Percentiles rank a stretch among this genome's conserved stretches.
Conservation (phyloP, 345 rosid species). For the Pugionium cornutum region DNA sequence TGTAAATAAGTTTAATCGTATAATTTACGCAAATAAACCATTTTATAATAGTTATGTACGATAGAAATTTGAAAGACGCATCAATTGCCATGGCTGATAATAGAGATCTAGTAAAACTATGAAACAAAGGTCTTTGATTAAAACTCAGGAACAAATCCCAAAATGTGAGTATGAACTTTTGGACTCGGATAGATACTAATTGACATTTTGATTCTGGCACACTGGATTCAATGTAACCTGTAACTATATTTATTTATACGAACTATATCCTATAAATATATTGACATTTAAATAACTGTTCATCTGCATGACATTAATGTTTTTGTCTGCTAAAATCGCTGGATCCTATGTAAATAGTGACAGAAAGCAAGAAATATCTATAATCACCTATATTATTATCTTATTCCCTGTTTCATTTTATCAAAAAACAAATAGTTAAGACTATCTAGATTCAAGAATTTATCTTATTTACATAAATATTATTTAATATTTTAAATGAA, state of each 20-base stretch:
- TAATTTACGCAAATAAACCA: no score
- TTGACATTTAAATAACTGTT: slow-evolving; percentile 13
- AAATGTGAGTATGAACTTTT: slow-evolving; percentile 39
- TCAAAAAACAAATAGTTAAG: no score
- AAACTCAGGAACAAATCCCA: slow-evolving; percentile 13
- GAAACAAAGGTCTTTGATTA: neutral
- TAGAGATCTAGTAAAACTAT: neutral
- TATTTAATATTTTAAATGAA: no score
- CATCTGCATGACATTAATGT: slow-evolving; percentile 19
- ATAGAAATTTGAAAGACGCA: neutral
- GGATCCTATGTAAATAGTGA: slow-evolving; percentile 39
- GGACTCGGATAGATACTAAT: slow-evolving; percentile 21
- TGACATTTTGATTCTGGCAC: slow-evolving; percentile 22
- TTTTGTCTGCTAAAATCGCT: slow-evolving; percentile 18
- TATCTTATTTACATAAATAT: no score
- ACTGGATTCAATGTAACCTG: slow-evolving; percentile 16
- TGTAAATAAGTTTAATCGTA: no score
- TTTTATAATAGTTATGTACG: no score
- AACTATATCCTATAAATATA: neutral
- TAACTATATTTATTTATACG: neutral
- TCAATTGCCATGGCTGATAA: neutral
- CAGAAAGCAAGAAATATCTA: slow-evolving; percentile 20
- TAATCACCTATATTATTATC: neutral
- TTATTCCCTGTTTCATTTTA: no score
- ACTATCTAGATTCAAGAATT: no score